A percentile compares a stretch with the other conserved stretches of the same genome.
Conservation (phyloP, 176 grass and related monocot genomes). For the Elymus sibiricus region DNA sequence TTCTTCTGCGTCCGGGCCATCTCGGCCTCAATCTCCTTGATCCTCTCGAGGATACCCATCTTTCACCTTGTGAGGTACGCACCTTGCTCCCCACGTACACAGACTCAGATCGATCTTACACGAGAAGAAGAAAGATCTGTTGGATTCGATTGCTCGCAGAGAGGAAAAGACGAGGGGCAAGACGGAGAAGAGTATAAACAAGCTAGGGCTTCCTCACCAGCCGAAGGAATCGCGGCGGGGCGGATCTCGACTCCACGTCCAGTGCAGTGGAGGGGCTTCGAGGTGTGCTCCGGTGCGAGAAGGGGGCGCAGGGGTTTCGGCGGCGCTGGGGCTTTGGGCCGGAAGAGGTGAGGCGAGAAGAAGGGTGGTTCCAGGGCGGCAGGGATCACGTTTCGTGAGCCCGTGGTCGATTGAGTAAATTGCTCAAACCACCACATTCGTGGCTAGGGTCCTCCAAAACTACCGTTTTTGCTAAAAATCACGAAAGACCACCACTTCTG, state of each 20-base stretch:
- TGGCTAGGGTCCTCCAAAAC: too few species aligned
- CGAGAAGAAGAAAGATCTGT: background rate
- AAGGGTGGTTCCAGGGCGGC: background rate
- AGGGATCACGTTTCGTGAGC: background rate
- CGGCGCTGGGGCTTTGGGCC: conserved; percentile 15
- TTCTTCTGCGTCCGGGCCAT: conserved; percentile 99
- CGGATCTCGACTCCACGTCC: background rate
- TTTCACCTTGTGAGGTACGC: conserved; percentile 30
- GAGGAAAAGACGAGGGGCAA: background rate
- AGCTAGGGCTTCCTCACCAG: conserved; percentile 17
- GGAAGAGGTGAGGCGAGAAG: background rate
- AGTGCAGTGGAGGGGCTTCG: background rate
- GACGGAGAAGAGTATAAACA: background rate
- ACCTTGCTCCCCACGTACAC: background rate
- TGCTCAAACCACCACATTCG: too few species aligned
- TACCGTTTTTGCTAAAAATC: too few species aligned
- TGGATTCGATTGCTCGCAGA: background rate
- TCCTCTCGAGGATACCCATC: conserved; percentile 97
- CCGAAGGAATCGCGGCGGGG: background rate
- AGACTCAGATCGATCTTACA: background rate
- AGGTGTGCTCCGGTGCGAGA: background rate
- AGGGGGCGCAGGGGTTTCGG: background rate
- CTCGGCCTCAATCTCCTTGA: conserved; percentile 99
- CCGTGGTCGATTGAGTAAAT: background rate
- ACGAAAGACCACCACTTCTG: too few species aligned